phyloP scores from a whole-genome alignment of 1,284 basidiomycete species.

The Cutaneotrichosporon sp. region DNA sequence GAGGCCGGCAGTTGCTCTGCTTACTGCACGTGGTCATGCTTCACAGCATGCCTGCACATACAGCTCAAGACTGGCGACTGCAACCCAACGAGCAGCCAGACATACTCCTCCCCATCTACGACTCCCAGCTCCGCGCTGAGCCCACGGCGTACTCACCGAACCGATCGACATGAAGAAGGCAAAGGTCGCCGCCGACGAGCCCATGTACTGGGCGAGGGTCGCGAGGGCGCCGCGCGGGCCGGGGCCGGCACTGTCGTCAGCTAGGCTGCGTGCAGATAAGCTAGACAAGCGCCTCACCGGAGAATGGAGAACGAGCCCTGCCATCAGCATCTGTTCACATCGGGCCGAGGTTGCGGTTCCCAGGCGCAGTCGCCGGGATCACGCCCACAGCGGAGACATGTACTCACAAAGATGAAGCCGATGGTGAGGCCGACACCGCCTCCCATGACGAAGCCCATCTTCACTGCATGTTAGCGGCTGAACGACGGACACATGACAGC shows the following conservation, averaged over 20 bases:
- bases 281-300: conserved; percentile 58
- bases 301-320: conserved; percentile 69
- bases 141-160: conserved; percentile 42
- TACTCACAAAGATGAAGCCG: conserved; percentile 80
- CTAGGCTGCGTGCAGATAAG: too few relatives aligned
- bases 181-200: conserved; percentile 57
- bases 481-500: too few relatives aligned
- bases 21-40: too few relatives aligned
- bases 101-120: too few relatives aligned
- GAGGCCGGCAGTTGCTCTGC: too few relatives aligned
- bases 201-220: conserved; percentile 92
- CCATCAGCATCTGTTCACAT: conserved; percentile 7
- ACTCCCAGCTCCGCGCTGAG: too few relatives aligned
- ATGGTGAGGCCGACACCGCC: conserved; percentile 86
- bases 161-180: conserved; percentile 56
- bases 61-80: too few relatives aligned
- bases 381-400: neutral
- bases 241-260: conserved; percentile 67
- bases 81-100: too few relatives aligned
- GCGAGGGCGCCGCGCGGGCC: conserved; percentile 82
- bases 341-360: neutral
- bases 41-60: too few relatives aligned
- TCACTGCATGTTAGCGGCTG: conserved; percentile 50
- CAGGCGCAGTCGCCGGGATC: neutral
- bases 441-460: conserved; percentile 92